A percentile compares a stretch with the other conserved stretches of the same genome.
phyloP scores from a whole-genome alignment of 2,329 filamentous ascomycete genomes.

The Coniochaeta sp. region DNA sequence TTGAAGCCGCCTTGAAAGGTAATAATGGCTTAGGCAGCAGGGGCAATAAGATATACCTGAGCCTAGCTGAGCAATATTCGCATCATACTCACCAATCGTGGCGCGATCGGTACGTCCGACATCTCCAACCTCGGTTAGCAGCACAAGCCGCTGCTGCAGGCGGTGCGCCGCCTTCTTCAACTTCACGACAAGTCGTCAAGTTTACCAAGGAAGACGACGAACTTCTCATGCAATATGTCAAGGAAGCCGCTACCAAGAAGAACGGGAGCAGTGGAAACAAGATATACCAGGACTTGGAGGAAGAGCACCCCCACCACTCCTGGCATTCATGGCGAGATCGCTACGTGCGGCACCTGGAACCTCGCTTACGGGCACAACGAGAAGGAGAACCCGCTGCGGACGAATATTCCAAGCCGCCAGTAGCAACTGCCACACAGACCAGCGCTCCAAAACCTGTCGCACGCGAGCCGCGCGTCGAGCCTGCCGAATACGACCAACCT shows the following conservation, averaged over 20 bases:
- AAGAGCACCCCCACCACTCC: constrained; percentile 14
- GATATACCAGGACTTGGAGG: constrained; percentile 16
- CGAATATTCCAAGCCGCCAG: background rate
- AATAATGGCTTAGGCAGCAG: too few relatives aligned
- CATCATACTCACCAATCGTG: too few relatives aligned
- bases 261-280: constrained; percentile 12
- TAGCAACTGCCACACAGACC: background rate
- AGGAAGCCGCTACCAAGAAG: background rate
- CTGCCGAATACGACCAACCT: background rate
- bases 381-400: too few relatives aligned
- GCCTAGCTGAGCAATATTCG: too few relatives aligned
- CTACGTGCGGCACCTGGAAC: constrained; percentile 10
- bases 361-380: background rate
- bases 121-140: too few relatives aligned
- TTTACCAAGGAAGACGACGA: constrained; percentile 37
- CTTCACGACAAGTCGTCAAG: background rate
- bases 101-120: too few relatives aligned
- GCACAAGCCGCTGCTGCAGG: constrained; percentile 38
- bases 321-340: constrained; percentile 22
- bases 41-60: too few relatives aligned
- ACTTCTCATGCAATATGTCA: constrained; percentile 5
- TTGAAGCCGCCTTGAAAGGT: too few relatives aligned
- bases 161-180: too few relatives aligned
- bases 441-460: background rate
- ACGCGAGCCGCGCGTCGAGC: background rate